These are phyloP conservation scores for Phytophthora pini DNA, from an alignment of 352 stramenopile genomes.

Conservation along the genomic window DNA sequence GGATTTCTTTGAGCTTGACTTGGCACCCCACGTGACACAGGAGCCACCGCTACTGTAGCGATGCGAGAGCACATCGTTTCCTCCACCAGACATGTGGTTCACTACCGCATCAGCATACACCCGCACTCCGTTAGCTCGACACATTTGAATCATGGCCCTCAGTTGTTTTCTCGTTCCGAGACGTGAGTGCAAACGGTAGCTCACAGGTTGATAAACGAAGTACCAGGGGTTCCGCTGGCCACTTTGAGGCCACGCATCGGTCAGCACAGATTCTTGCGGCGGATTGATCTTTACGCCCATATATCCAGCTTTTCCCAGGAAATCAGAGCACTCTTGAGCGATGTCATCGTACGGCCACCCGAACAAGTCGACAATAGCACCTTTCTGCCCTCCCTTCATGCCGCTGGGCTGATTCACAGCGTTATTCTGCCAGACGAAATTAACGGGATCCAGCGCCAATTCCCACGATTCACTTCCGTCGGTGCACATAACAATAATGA, in stretches of 20 bases:
- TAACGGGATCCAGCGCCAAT: constrained; percentile 58
- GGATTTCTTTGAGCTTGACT: constrained; percentile 44
- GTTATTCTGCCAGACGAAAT: constrained; percentile 70
- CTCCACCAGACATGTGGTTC: constrained; percentile 61
- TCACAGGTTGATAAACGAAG: constrained; percentile 71
- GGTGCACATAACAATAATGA: constrained; percentile 41
- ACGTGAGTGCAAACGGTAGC: constrained; percentile 63
- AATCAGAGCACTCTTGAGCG: constrained; percentile 62
- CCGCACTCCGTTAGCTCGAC: constrained; percentile 61
- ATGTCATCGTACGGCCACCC: constrained; percentile 74
- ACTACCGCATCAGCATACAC: constrained; percentile 70
- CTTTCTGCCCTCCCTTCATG: constrained; percentile 57
- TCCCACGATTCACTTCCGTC: constrained; percentile 22
- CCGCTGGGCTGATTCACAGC: constrained; percentile 37
- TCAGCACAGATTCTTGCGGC: constrained; percentile 62
- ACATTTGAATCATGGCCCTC: constrained; percentile 71
- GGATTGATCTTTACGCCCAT: constrained; percentile 78
- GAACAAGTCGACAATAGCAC: constrained; percentile 75
- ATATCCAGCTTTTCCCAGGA: constrained; percentile 71
- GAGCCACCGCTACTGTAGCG: constrained; percentile 28
- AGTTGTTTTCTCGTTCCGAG: constrained; percentile 60
- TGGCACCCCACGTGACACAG: constrained; percentile 46
- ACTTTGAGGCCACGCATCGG: constrained; percentile 44
- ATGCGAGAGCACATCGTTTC: constrained; percentile 54
- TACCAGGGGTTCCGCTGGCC: constrained; percentile 74